phyloP scores from a whole-genome alignment of 306 rosid species.

The Oemleria cerasiformis region DNA sequence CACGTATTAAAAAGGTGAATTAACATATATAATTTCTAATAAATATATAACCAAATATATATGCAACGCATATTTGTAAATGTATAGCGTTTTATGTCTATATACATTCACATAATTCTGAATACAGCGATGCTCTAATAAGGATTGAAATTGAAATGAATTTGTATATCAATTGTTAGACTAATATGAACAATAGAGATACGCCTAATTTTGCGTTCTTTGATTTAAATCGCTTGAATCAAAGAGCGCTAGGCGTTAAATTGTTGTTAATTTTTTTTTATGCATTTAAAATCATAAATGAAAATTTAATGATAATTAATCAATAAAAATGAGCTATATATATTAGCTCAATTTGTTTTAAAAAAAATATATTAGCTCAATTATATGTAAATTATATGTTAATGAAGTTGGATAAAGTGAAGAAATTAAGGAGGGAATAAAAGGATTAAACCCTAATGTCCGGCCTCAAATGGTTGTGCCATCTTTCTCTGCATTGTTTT shows the following conservation, averaged over 20 bases:
- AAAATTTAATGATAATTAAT: not conserved
- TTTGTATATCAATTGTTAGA: too few relatives aligned
- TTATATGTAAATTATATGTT: constrained; percentile 4
- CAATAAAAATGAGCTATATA: not conserved
- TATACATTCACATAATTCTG: not conserved
- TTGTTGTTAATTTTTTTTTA: not conserved
- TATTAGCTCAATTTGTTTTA: not conserved
- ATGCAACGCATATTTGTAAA: not conserved
- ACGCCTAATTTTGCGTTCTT: too few relatives aligned
- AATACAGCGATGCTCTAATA: not conserved
- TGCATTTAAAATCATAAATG: not conserved
- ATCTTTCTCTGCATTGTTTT: constrained; percentile 80
- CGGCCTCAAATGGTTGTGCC: constrained; percentile 77
- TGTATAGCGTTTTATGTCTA: not conserved
- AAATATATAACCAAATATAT: constrained; percentile 25
- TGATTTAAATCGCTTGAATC: too few relatives aligned
- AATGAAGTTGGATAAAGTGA: not conserved
- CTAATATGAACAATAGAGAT: too few relatives aligned
- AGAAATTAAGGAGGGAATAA: not conserved
- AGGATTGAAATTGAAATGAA: not conserved
- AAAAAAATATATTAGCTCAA: not conserved
- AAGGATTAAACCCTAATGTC: constrained; percentile 50
- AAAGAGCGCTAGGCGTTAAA: too few relatives aligned
- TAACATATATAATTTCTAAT: not conserved
- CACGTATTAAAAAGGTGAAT: constrained; percentile 1